A percentile compares a stretch with the other conserved stretches of the same genome.
Conservation (phyloP, 768 basidiomycete genomes). For the Lepiota venenata region DNA sequence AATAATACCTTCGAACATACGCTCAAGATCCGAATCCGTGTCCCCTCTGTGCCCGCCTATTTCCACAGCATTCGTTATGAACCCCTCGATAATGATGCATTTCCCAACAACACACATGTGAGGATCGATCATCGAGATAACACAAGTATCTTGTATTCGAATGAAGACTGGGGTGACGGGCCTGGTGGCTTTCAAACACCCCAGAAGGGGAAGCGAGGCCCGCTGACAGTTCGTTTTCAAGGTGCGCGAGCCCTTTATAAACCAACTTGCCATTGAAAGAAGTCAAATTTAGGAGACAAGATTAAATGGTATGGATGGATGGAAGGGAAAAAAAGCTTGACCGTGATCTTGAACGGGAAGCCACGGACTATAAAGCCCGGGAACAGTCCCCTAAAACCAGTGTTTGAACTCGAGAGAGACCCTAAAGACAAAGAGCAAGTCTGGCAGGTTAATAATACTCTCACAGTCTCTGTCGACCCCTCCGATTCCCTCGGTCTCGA, state of each 20-base stretch:
- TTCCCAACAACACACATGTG: background rate
- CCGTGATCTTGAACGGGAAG: too few species aligned
- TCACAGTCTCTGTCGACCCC: background rate
- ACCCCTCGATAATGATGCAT: background rate
- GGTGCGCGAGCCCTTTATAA: too few species aligned
- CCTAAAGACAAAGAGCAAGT: background rate
- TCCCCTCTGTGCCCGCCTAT: background rate
- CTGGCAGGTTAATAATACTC: background rate
- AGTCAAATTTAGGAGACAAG: too few species aligned
- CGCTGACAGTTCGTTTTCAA: too few species aligned
- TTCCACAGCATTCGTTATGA: slow-evolving; percentile 6
- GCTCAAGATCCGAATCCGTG: background rate
- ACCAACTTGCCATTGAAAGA: too few species aligned
- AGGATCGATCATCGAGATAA: slow-evolving; percentile 1
- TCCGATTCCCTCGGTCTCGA: background rate
- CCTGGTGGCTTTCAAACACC: too few species aligned
- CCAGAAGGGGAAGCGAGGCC: too few species aligned
- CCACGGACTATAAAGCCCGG: too few species aligned
- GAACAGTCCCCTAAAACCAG: too few species aligned
- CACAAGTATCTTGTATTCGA: background rate
- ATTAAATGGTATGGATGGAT: too few species aligned
- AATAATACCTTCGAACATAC: background rate
- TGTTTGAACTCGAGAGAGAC: too few species aligned
- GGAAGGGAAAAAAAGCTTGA: too few species aligned
- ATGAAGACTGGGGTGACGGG: background rate